Base-by-base conservation (phyloP, 177 flowering plant species). In the Vitis hybrid region DNA sequence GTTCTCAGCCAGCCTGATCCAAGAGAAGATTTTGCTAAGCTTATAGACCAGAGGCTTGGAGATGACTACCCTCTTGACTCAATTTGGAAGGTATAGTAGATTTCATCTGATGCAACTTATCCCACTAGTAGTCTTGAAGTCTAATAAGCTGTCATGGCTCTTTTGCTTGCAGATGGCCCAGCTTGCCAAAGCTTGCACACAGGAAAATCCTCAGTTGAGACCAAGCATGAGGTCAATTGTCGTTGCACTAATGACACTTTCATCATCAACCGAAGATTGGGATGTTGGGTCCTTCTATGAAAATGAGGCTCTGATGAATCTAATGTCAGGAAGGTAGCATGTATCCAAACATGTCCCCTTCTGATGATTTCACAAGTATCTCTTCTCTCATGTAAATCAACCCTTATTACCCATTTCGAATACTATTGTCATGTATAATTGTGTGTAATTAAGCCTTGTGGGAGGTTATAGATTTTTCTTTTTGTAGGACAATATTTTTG, bases 141-240 rank as follows among this genome's bases (percentile, higher is more conserved):
- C 58, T 50, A 55, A 51, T 32, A 52, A 21, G 46, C 46, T 8
- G 21, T 48, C 30, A 8, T 70, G 55, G 17, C 17, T 60, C 19
- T 62, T 35, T 70, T 61, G 61, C 32, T 62, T 74, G 68, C 70
- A 86, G 89, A 49, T 85, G 76, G 87, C 87, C 6, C 85, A 79
- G 51, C 84, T 86, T 21, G 89, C 84, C 2, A 80, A 51, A 62
- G 85, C 84, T 57, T 83, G 89, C 73, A 80, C 87, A 61, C 84
- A 82, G 6, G 85, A 83, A 56, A 79, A 77, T 62, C 84, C 85
- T n/a, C 84, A 82, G 19, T 66, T 82, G 56, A 74, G 89, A 68
- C 87, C 87, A 32, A 82, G 82, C 69, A 86, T 85, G 87, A 83
- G 85, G 68, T 80, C 85, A 14, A 75, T 86, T 55, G 89, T 79